phyloP scores from a whole-genome alignment of 2,329 filamentous ascomycete species.

The Cephalotrichum gorgonifer region DNA sequence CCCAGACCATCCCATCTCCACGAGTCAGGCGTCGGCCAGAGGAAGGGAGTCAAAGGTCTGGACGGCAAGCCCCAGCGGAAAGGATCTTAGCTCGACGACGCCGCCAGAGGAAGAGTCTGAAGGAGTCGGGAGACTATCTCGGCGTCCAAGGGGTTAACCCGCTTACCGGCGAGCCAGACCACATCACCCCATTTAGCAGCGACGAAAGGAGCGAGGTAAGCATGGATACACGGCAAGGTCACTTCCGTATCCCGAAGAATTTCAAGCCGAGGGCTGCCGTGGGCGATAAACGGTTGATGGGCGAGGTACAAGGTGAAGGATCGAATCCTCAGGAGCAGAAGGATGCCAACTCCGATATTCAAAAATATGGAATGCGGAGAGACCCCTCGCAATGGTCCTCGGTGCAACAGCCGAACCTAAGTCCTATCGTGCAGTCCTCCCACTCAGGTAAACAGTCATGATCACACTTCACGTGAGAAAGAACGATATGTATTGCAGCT shows the following conservation, averaged over 20 bases:
- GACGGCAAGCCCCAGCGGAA: slow-evolving; percentile 16
- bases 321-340: not conserved
- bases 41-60: not conserved
- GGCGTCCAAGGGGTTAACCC: slow-evolving; percentile 50
- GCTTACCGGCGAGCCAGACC: slow-evolving; percentile 40
- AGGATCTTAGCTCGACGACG: slow-evolving; percentile 18
- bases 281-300: slow-evolving; percentile 15
- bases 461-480: not conserved
- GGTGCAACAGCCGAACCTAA: slow-evolving; percentile 35
- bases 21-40: not conserved
- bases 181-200: slow-evolving; percentile 38
- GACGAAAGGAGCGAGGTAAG: slow-evolving; percentile 22
- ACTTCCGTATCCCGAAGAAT: slow-evolving; percentile 19
- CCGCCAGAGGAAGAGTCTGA: slow-evolving; percentile 31
- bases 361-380: slow-evolving; percentile 25
- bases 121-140: slow-evolving; percentile 46
- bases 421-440: slow-evolving; percentile 35
- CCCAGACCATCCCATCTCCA: not conserved
- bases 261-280: slow-evolving; percentile 22
- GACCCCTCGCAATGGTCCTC: slow-evolving; percentile 40
- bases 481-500: not conserved
- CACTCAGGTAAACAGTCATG: slow-evolving; percentile 3
- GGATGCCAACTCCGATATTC: not conserved
- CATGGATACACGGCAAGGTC: slow-evolving; percentile 18
- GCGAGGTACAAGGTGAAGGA: not conserved